Percentiles rank a stretch among this genome's conserved stretches.
Conservation (phyloP, 2,329 filamentous ascomycete genomes). For the Colletotrichum trifolii region DNA sequence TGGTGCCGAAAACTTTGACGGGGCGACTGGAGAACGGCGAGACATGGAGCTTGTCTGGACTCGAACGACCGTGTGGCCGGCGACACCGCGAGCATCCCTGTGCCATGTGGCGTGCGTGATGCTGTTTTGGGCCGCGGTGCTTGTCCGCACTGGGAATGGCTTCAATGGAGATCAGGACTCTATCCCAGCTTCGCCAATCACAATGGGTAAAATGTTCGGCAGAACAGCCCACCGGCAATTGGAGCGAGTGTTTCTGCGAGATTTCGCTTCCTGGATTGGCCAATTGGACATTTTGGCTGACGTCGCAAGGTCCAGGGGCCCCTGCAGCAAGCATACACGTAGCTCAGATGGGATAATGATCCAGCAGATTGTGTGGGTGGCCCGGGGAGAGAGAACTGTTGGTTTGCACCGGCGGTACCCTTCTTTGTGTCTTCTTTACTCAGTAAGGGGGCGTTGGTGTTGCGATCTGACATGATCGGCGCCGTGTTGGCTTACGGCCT, state of each 20-base stretch:
- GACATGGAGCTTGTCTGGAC: slow-evolving; percentile 7
- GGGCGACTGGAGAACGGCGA: slow-evolving; percentile 1
- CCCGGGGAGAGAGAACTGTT: slow-evolving; percentile 14
- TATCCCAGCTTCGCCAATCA: slow-evolving; percentile 22
- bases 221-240: slow-evolving; percentile 27
- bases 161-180: background rate
- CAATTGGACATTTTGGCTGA: slow-evolving; percentile 12
- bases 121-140: slow-evolving; percentile 2
- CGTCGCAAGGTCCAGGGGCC: slow-evolving; percentile 24
- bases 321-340: background rate
- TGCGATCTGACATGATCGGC: background rate
- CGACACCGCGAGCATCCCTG: slow-evolving; percentile 28
- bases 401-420: slow-evolving; percentile 1
- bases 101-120: slow-evolving; percentile 30
- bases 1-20: background rate
- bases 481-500: too few species aligned
- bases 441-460: too few species aligned
- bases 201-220: slow-evolving; percentile 19
- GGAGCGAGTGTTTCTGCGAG: slow-evolving; percentile 32
- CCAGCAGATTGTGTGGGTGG: slow-evolving; percentile 5
- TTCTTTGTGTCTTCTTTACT: background rate
- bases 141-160: slow-evolving; percentile 13
- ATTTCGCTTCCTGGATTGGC: slow-evolving; percentile 19
- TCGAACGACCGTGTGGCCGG: slow-evolving; percentile 13
- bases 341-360: slow-evolving; percentile 19